These are phyloP conservation scores for Penicillium cataractarum DNA, from an alignment of 495 filamentous ascomycete species.

Conservation along the genomic window DNA sequence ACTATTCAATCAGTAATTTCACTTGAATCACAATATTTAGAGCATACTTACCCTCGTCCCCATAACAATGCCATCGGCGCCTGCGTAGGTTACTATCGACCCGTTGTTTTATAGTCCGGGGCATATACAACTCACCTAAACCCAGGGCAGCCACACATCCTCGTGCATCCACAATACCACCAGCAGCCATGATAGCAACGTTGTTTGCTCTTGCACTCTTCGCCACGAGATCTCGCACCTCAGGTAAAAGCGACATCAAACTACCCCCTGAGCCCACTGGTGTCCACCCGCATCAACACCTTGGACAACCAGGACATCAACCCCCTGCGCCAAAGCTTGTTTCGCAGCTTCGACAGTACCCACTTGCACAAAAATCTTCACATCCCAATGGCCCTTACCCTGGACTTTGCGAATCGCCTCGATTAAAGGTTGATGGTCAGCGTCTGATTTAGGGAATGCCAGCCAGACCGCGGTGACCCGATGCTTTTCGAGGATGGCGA, in stretches of 20 bases:
- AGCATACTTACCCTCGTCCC: slow-evolving; percentile 55
- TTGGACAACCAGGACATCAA: slow-evolving; percentile 73
- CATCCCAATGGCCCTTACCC: slow-evolving; percentile 55
- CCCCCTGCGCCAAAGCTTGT: slow-evolving; percentile 69
- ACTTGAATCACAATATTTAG: not conserved
- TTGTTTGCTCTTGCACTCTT: slow-evolving; percentile 37
- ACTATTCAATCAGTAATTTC: slow-evolving; percentile 21
- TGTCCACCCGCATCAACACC: slow-evolving; percentile 71
- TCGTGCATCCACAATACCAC: slow-evolving; percentile 65
- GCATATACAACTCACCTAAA: slow-evolving; percentile 45
- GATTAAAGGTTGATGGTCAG: slow-evolving; percentile 42
- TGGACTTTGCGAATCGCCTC: slow-evolving; percentile 37
- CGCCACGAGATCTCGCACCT: slow-evolving; percentile 58
- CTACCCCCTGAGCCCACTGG: slow-evolving; percentile 65
- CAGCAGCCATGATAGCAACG: slow-evolving; percentile 64
- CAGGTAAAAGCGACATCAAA: slow-evolving; percentile 60
- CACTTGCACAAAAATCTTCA: slow-evolving; percentile 69
- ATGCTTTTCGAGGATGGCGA: slow-evolving; percentile 45
- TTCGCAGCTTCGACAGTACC: slow-evolving; percentile 66
- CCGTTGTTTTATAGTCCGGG: not conserved
- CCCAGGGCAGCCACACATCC: slow-evolving; percentile 61
- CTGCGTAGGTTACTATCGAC: slow-evolving; percentile 9
- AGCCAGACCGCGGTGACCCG: slow-evolving; percentile 68
- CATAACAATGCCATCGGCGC: slow-evolving; percentile 63
- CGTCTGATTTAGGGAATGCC: slow-evolving; percentile 56